These are phyloP conservation scores for Pseudogymnoascus verrucosus DNA, from an alignment of 2,329 filamentous ascomycete genomes.

Conservation along the genomic window DNA sequence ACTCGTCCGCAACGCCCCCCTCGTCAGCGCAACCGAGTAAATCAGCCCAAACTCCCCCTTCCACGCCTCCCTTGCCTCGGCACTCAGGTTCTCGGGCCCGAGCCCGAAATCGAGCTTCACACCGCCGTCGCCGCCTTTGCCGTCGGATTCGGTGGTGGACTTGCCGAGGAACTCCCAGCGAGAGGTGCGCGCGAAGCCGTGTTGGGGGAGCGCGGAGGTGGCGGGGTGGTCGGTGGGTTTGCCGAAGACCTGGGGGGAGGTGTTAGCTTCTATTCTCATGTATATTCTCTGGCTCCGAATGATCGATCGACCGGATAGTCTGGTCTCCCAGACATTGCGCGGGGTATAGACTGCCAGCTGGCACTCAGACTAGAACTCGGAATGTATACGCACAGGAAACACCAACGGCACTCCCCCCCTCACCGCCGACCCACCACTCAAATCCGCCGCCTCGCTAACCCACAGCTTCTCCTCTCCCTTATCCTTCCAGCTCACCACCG, in stretches of 20 bases:
- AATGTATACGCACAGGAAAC: constrained; percentile 62
- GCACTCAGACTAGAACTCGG: background rate
- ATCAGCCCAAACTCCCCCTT: constrained; percentile 80
- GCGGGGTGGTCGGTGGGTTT: constrained; percentile 66
- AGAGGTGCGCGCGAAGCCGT: constrained; percentile 86
- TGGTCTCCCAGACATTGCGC: background rate
- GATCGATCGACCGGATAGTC: background rate
- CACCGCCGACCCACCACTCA: constrained; percentile 85
- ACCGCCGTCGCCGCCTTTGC: constrained; percentile 50
- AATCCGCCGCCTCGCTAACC: constrained; percentile 67
- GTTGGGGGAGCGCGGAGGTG: constrained; percentile 77
- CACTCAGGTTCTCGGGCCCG: constrained; percentile 61
- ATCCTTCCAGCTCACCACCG: constrained; percentile 88
- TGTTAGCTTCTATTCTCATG: background rate
- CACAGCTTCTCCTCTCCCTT: constrained; percentile 76
- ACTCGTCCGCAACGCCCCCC: constrained; percentile 67
- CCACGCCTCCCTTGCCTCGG: constrained; percentile 66
- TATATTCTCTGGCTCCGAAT: background rate
- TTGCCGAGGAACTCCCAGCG: constrained; percentile 93
- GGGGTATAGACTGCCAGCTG: background rate
- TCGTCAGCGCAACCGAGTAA: constrained; percentile 82
- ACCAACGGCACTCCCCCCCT: constrained; percentile 87
- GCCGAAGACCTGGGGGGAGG: constrained; percentile 64
- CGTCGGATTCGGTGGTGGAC: constrained; percentile 57
- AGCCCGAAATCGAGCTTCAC: constrained; percentile 97